Base-by-base conservation (phyloP, 176 grass and related monocot species). In the Cenchrus purpureus region DNA sequence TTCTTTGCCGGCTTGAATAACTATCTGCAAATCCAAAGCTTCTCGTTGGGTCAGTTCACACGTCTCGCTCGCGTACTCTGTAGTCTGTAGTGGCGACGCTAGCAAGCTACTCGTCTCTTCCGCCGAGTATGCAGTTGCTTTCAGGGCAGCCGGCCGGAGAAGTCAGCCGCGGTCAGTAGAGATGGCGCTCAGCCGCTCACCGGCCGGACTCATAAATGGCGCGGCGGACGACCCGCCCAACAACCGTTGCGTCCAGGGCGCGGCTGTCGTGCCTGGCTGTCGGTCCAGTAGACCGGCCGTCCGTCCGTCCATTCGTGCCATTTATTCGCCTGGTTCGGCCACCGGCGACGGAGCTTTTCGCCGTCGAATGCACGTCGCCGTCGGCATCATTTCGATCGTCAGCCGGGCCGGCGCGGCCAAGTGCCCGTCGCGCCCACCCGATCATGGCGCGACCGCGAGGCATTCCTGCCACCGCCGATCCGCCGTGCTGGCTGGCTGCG, bases 201-300 rank as follows among this genome's bases (percentile, higher is more conserved):
- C 68, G 68, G 68, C 57, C 55, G 55, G 76, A 2, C 76, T 78
- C 76, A 67, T 67, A 67, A 80, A 66, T 79, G 42, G 13, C 63
- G 14, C 65, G 42, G 8, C 63, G 14, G 68, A 50, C 3, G 68
- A 50, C 2, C 68, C 10, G 42, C 48, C 80, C 68, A 73, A 20
- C 68, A 49, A 61, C 80, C 68, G 4, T 4, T 25, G 12, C 51
- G 51, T 9, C 50, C 48, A 14, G 14, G 0, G 12, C 12, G 49
- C 65, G 43, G 65, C 34, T 44, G 79, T 44, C 17, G 2, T 49
- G 37, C 37, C 37, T 37, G 37, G 37, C 37, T 37, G 53, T 49
- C 49, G 73, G 51, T 75, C 73, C 50, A 7, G 22, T 51, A 31
- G 44, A 52, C 46, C 61, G 7, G 17, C 78, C 32, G n/a, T n/a